These are phyloP conservation scores for Pelargonium australe DNA, from an alignment of 441 rosid species.

Conservation along the genomic window DNA sequence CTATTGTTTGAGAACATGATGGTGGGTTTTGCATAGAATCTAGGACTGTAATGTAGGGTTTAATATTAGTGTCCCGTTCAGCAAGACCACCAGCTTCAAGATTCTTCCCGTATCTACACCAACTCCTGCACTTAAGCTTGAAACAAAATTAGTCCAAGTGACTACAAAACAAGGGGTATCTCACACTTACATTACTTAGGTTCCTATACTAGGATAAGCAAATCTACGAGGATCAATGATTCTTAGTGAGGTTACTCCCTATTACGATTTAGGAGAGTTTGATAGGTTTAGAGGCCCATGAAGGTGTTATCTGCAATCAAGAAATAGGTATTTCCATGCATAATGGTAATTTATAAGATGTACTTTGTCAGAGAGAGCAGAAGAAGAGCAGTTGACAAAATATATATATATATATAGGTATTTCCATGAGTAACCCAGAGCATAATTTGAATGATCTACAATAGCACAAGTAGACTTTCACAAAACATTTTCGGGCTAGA, in stretches of 20 bases:
- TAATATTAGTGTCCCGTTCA: conserved; percentile 19
- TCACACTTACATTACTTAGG: conserved; percentile 39
- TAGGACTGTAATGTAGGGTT: conserved; percentile 56
- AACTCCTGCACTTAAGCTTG: conserved; percentile 30
- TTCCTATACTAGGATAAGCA: conserved; percentile 64
- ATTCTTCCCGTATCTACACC: conserved; percentile 32
- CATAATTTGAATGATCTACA: conserved; percentile 33
- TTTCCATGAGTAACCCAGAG: conserved; percentile 33
- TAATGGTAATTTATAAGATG: conserved; percentile 36
- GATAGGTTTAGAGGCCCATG: conserved; percentile 74
- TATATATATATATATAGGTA: too few relatives aligned
- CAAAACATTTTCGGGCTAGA: too few relatives aligned
- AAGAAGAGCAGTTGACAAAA: conserved; percentile 63
- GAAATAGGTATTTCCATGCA: conserved; percentile 21
- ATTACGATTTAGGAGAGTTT: conserved; percentile 45
- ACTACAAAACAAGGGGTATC: conserved; percentile 46
- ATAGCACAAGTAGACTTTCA: conserved; percentile 34
- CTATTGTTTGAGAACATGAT: conserved; percentile 27
- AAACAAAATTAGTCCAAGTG: conserved; percentile 26
- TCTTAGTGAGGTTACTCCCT: conserved; percentile 17
- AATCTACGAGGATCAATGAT: conserved; percentile 55
- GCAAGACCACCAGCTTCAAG: conserved; percentile 49
- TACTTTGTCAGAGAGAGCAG: conserved; percentile 49
- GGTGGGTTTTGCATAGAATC: conserved; percentile 53
- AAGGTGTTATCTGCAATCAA: conserved; percentile 45